A percentile compares a stretch with the other conserved stretches of the same genome.
phyloP scores from a whole-genome alignment of 495 filamentous ascomycete species.

The Neurospora sp. region DNA sequence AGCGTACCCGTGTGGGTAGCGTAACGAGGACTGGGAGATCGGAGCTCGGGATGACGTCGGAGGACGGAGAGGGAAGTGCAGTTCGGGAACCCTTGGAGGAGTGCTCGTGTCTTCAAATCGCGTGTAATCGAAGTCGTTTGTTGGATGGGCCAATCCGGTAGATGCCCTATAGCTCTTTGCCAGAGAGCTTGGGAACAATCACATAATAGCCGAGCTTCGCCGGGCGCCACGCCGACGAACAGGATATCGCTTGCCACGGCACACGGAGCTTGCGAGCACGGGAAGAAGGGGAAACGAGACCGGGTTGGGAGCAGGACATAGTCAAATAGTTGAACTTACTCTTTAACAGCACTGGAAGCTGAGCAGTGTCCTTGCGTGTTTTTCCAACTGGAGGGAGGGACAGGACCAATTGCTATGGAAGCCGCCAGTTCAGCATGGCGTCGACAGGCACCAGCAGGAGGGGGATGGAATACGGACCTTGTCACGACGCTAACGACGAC shows the following conservation, averaged over 20 bases:
- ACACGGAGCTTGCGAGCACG: background rate
- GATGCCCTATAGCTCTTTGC: background rate
- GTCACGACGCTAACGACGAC: background rate
- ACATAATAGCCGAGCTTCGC: background rate
- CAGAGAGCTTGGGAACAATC: background rate
- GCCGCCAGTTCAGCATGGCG: background rate
- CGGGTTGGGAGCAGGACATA: background rate
- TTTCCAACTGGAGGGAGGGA: background rate
- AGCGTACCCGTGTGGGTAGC: background rate
- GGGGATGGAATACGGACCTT: background rate
- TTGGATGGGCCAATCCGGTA: background rate
- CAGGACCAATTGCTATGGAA: background rate
- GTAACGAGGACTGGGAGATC: background rate
- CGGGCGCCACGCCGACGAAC: background rate
- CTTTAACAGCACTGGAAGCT: background rate
- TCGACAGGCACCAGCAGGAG: background rate
- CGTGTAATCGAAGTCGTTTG: background rate
- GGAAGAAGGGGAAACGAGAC: background rate
- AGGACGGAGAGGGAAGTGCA: background rate
- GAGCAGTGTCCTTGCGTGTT: background rate
- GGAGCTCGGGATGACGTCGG: background rate
- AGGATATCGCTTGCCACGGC: background rate
- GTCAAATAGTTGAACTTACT: background rate
- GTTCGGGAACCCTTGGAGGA: background rate
- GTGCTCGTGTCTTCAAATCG: background rate